Evolutionary conservation across 805 yeast genomes (phyloP), one percentile per base, ranked within the genome.

Genomic region (Sugiyamaella mastotermitis): DNA sequence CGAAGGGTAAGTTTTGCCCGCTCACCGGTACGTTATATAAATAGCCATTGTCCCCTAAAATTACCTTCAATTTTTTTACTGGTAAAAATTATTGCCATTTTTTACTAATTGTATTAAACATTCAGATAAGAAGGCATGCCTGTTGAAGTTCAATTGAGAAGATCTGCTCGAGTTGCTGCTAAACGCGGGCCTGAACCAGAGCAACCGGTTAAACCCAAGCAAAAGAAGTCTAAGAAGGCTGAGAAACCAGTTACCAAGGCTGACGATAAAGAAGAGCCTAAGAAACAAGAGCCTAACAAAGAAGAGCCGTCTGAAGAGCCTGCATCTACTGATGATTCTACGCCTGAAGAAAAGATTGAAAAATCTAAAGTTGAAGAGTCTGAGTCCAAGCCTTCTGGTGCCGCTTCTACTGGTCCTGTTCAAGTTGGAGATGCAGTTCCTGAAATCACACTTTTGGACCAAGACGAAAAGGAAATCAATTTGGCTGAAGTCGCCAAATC

Each of bases 391-490:
- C 8, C 45, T 48, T 10, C 10, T n/a, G 26, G 26, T 23, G 26
- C 26, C n/a, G 26, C 10, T n/a, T 31, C 38, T 5, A 44, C 35
- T 21, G 29, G 24, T 8, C 36, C 23, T 18, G 38, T 35, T 25
- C 57, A 72, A 39, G 64, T 75, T 13, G 92, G 88, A 19, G 87
- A 77, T 51, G 60, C 58, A 7, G 69, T 83, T 31, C 94, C 94
- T 10, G 79, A 76, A 41, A 33, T 86, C 31, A 66, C 68, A 1
- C 64, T 87, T 29, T 47, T 65, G 38, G 77, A 84, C 53, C 90
- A 90, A 59, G 80, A 81, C 46, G 86, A 73, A n/a, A 66, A 75
- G 25, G 72, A 69, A 24, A 70, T 81, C 14, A 67, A 74, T 25
- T 53, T 82, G 45, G 65, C 60, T 15, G 60, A 66, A 3, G 13